Evolutionary conservation across 208 protist genomes (phyloP), one percentile per base, ranked within the genome.

Genomic region (Crithidia sp.): DNA sequence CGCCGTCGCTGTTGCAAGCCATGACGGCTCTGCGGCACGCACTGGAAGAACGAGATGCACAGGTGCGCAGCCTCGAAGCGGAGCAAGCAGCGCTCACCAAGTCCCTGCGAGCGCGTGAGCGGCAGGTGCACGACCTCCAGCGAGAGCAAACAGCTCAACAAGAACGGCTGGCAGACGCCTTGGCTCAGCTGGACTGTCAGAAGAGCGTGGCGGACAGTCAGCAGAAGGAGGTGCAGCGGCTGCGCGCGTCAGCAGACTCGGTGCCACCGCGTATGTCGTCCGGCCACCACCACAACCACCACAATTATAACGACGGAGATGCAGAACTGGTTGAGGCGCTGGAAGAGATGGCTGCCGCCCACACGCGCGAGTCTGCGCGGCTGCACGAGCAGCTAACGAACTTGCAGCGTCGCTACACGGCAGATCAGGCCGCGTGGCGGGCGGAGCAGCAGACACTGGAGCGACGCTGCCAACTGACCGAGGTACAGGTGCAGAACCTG

Each of bases 391-490:
- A 76, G 45, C 55, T 76, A 3, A 45, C 55, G 44, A 54, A 53
- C 4, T 56, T 76, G 40, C 41, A 70, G 55, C 63, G 63, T 14
- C 63, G 56, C 28, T 60, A 71, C 71, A 17, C 43, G 17, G 63
- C 54, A 7, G 63, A 70, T 17, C 41, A 58, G 12, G 71, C 54
- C 16, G 55, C 63, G 37, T 76, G 71, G 71, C 53, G 54, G 17
- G 71, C 64, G 36, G 71, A 69, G 71, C 50, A 60, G 56, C 43
- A 59, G 19, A 19, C 71, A 5, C 47, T 76, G 3, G 63, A 70
- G 47, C 6, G 16, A 3, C 63, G 63, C 16, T 76, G 71, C 44
- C 61, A 36, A 19, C 7, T 40, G 41, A 40, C 45, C 9, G 71
- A 71, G 45, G 45, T 53, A 36, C 54, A 71, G n/a, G 55, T 70